Evolutionary conservation across 192 early-diverging fungal genomes (phyloP).

Genomic region (Coemansia erecta): DNA sequence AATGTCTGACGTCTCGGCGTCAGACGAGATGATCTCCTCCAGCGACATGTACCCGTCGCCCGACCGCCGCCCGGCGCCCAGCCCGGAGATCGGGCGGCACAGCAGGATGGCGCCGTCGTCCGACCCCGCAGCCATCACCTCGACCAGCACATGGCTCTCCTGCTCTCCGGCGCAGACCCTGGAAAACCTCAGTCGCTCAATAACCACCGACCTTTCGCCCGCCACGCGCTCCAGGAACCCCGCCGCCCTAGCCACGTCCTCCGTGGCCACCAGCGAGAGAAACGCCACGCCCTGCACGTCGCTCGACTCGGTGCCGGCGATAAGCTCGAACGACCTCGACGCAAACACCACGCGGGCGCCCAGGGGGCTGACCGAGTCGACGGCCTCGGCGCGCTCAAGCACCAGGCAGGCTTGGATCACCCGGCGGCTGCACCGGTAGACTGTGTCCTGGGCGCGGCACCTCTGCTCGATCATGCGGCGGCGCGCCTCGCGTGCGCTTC

Average conservation of each 20-base stretch:
- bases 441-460: constrained; percentile 9
- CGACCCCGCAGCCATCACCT: constrained; percentile 28
- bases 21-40: constrained; percentile 39
- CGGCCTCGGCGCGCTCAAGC: constrained; percentile 5
- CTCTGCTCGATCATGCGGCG: not conserved
- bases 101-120: constrained; percentile 32
- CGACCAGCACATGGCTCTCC: constrained; percentile 11
- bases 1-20: constrained; percentile 29
- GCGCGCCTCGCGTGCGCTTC: too few relatives aligned
- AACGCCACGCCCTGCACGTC: constrained; percentile 26
- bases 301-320: constrained; percentile 12
- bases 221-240: constrained; percentile 14
- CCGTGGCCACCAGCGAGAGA: constrained; percentile 14
- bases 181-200: too few relatives aligned
- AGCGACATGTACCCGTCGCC: constrained; percentile 29
- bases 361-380: not conserved
- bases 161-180: too few relatives aligned
- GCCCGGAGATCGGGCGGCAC: constrained; percentile 15
- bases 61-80: too few relatives aligned
- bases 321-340: constrained; percentile 18
- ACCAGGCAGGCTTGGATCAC: constrained; percentile 35
- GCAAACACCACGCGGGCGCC: constrained; percentile 29
- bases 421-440: too few relatives aligned
- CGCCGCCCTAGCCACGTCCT: constrained; percentile 14
- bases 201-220: too few relatives aligned